Evolutionary conservation across 2,329 filamentous ascomycete genomes (phyloP), one percentile per base, ranked within the genome.

Genomic region (Aspergillus fijiensis): DNA sequence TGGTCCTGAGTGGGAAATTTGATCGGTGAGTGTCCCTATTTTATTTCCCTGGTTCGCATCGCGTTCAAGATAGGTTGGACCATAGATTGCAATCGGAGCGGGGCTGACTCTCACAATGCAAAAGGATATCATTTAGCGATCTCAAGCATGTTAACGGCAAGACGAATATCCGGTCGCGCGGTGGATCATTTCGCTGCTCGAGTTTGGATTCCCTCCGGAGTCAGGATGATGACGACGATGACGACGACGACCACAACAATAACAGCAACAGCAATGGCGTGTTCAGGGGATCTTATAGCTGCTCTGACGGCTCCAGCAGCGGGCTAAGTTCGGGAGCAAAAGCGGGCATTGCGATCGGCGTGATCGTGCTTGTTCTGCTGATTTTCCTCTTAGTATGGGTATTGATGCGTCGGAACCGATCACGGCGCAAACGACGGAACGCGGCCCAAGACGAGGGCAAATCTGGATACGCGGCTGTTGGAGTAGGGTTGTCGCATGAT

Each of bases 331-430:
- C 66, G 39, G 70, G 68, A 35, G 65, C 68, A 14, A 73, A 73
- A 65, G 70, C 64, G 1, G 72, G 71, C 3, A 73, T 75, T 14
- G 71, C 70, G 7, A 62, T 69, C 69, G 57, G 79, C 70, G 69
- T 84, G 71, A 64, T 76, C 69, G 52, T 80, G 69, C 50, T 80
- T 67, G 51, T 67, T 5, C 19, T 71, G 5, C 39, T 71, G 9
- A 29, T 72, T 5, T 2, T 68, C 1, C 16, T 65, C 0, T 2
- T 61, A 5, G 14, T 67, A 2, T 72, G 69, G 69, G 57, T 63
- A 12, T 21, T 63, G 3, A 42, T 68, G 21, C 60, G 63, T 19
- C 60, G 58, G 3, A 63, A 67, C 11, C 25, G 42, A 6, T 33
- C 21, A 5, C 19, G 27, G 11, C 42, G 52, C 2, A 64, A 63